Evolutionary conservation across 1,284 basidiomycete species (phyloP), one percentile per base, ranked within the genome.

Genomic region (Xerocomus amazonicus): DNA sequence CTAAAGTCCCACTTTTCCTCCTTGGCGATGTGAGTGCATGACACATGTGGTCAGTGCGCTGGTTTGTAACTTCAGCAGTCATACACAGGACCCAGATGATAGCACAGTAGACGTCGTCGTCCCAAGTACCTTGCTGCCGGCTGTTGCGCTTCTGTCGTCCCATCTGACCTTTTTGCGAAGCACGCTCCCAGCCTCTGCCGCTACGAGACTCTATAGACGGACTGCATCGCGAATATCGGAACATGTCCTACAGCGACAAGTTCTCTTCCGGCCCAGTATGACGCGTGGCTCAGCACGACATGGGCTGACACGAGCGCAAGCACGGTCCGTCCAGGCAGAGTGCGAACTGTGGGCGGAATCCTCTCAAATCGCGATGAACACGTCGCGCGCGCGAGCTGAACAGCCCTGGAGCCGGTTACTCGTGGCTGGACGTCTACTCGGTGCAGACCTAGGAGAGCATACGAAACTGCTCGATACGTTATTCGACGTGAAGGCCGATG

Each of bases 301-400:
- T 13, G 57, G 53, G 41, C 46, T 66, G 72, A 17, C 64, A 63
- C 32, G 83, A 82, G 49, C 84, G 78, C 42, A 77, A 73, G 59
- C 68, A 9, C 57, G 55, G 10, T 66, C 69, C 10, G 75, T 92
- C 17, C 73, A 73, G 28, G 76, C 78, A 0, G 90, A 94, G 65
- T 81, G 84, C 52, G 79, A 84, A 56, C 73, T 92, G 16, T 94
- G 90, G 90, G 76, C 83, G 1, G 83, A 90, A 62, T 85, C 87
- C 2, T 87, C 83, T 50, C 76, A 79, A 34, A 69, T 73, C 23
- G 83, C 81, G 2, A 66, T 90, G 45, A 74, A 71, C 16, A 57
- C 55, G 17, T 67, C 65, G 19, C 66, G 59, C 17, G 41, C 50
- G 26, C 73, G 81, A 12, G 72, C 81, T 5, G 83, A 88, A 60